Conservation (phyloP, 1,139 yeast species). For the Pneumocystis jirovecii region DNA sequence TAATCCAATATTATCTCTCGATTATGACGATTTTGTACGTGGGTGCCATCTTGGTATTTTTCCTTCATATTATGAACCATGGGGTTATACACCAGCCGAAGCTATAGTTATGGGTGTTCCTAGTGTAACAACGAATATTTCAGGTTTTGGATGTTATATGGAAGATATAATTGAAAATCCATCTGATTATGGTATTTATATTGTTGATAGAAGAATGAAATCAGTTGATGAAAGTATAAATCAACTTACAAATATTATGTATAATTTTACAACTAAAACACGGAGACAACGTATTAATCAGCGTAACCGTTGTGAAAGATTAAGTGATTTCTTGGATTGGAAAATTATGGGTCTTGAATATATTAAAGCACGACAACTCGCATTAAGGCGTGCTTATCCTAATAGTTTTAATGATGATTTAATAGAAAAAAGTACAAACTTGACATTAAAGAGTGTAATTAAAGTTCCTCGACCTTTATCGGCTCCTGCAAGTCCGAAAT, state of each 20-base stretch:
- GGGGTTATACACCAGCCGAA: conserved; percentile 99
- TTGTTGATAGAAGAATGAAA: conserved; percentile 88
- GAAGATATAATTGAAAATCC: conserved; percentile 93
- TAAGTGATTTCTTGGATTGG: conserved; percentile 90
- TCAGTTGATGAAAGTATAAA: conserved; percentile 87
- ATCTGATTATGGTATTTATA: conserved; percentile 89
- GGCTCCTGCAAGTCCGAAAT: conserved; percentile 91
- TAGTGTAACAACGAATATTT: conserved; percentile 87
- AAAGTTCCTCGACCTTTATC: conserved; percentile 84
- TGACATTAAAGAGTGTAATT: conserved; percentile 40
- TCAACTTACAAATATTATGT: conserved; percentile 82
- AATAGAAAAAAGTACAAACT: conserved; percentile 27
- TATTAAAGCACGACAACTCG: conserved; percentile 83
- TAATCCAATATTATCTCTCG: conserved; percentile 83
- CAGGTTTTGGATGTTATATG: conserved; percentile 98
- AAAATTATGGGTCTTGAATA: conserved; percentile 95
- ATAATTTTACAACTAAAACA: conserved; percentile 71
- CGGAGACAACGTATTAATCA: conserved; percentile 96
- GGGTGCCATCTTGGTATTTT: conserved; percentile 97
- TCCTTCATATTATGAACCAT: conserved; percentile 97
- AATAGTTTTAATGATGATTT: conserved; percentile 41
- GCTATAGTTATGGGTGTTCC: conserved; percentile 99
- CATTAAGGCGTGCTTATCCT: conserved; percentile 87
- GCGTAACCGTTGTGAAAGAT: conserved; percentile 89
- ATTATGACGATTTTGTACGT: conserved; percentile 93